Evolutionary conservation across 768 basidiomycete species (phyloP), one percentile per base, ranked within the genome.

Genomic region (Lactifluus pinguis): DNA sequence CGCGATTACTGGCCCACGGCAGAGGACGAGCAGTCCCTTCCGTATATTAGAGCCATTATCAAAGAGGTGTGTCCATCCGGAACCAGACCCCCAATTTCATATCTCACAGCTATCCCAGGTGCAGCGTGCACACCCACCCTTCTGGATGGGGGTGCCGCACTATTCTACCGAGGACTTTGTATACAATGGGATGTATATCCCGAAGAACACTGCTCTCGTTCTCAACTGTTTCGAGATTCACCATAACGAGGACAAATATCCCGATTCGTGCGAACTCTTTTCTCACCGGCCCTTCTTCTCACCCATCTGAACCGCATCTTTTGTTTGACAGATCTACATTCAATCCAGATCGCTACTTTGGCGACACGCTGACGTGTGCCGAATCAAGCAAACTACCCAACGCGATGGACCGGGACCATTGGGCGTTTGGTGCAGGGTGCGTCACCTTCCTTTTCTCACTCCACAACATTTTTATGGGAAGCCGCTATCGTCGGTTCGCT

Each of bases 401-500:
- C 17, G 42, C 42, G 17, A 44, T 44, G 25, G 25, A 25, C 25
- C 25, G 25, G 25, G 25, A 25, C 25, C 25, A 25, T 25, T 25
- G 25, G 25, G 42, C 74, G 67, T 80, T 79, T 55, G 79, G 79
- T 15, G 77, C 69, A 1, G 79, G 79, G 79, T 80, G 64, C 30
- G 73, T 68, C 29, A 50, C 13, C n/a, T 47, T 36, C 25, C 25
- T 25, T 25, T 25, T 25, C 25, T 2, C 25, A 25, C 25, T 52
- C 34, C 34, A 36, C 10, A 36, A 10, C 1, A 19, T 13, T 21
- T 50, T 49, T 10, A 7, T 36, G 34, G 25, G 25, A 25, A 36
- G 34, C 42, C 17, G 30, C 30, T 55, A 53, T 49, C 48, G 5
- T 51, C 15, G n/a, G 25, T 25, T 25, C 25, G 25, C 25, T 9